Conservation (phyloP, 768 basidiomycete species). For the Pisolithus sp. region DNA sequence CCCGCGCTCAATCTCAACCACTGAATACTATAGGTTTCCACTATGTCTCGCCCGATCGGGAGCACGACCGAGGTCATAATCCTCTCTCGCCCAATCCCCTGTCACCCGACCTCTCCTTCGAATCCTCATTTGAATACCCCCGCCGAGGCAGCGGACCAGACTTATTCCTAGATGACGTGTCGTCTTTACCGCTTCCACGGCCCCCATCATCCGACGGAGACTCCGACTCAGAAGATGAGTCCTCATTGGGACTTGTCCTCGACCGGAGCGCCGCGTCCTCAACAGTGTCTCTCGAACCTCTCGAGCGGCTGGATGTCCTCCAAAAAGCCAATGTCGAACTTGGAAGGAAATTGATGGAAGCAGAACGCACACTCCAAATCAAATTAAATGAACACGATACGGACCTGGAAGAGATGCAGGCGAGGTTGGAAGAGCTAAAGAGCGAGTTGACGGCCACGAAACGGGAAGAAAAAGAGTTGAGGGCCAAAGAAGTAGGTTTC, state of each 20-base stretch:
- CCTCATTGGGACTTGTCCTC: slow-evolving; percentile 49
- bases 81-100: slow-evolving; percentile 23
- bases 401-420: slow-evolving; percentile 79
- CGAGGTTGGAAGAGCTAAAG: slow-evolving; percentile 67
- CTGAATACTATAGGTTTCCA: slow-evolving; percentile 35
- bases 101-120: slow-evolving; percentile 31
- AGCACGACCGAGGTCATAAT: slow-evolving; percentile 21
- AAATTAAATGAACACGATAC: slow-evolving; percentile 71
- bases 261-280: slow-evolving; percentile 57
- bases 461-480: slow-evolving; percentile 89
- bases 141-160: slow-evolving; percentile 25
- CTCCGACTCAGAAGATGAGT: slow-evolving; percentile 47
- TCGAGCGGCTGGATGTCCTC: slow-evolving; percentile 69
- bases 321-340: slow-evolving; percentile 71
- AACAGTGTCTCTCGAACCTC: slow-evolving; percentile 61
- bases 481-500: slow-evolving; percentile 69
- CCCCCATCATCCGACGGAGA: slow-evolving; percentile 33
- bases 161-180: slow-evolving; percentile 41
- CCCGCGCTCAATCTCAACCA: slow-evolving; percentile 52
- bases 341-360: slow-evolving; percentile 67
- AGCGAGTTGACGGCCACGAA: slow-evolving; percentile 74
- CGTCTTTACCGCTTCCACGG: slow-evolving; percentile 55
- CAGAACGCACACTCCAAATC: slow-evolving; percentile 59
- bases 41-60: slow-evolving; percentile 33
- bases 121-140: slow-evolving; percentile 34